Evolutionary conservation across 768 basidiomycete genomes (phyloP).

Genomic region (Saitozyma podzolica): DNA sequence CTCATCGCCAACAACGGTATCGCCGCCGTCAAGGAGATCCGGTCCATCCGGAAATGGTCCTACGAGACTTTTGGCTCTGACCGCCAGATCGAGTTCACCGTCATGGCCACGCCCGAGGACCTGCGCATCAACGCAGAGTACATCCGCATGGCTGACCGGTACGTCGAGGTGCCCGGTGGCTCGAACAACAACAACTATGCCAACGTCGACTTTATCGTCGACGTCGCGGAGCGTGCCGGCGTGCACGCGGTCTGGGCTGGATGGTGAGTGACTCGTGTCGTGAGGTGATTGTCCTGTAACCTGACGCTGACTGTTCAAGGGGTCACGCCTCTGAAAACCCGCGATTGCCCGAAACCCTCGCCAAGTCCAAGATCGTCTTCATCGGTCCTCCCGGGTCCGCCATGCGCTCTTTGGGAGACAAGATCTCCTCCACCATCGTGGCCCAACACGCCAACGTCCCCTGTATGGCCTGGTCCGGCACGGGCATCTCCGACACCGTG

Average conservation of each 20-base stretch:
- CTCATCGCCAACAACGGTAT: conserved; percentile 99
- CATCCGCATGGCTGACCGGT: conserved; percentile 99
- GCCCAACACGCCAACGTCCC: conserved; percentile 95
- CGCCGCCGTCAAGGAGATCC: conserved; percentile 98
- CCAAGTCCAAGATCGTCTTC: conserved; percentile 93
- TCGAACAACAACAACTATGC: conserved; percentile 99
- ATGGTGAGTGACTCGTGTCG: conserved; percentile 59
- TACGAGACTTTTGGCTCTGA: conserved; percentile 98
- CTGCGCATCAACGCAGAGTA: conserved; percentile 95
- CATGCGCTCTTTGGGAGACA: conserved; percentile 98
- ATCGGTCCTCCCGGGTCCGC: conserved; percentile 98
- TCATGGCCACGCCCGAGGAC: conserved; percentile 99
- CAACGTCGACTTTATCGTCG: conserved; percentile 98
- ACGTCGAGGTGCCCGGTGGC: conserved; percentile 97
- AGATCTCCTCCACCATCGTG: conserved; percentile 99
- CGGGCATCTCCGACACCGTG: conserved; percentile 83
- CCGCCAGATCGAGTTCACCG: conserved; percentile 94
- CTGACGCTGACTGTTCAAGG: conserved; percentile 37
- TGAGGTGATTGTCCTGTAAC: background rate
- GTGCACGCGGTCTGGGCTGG: conserved; percentile 99
- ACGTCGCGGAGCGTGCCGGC: conserved; percentile 93
- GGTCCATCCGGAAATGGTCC: conserved; percentile 98
- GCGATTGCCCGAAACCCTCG: conserved; percentile 86
- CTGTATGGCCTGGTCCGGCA: conserved; percentile 98
- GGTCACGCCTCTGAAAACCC: conserved; percentile 99